phyloP scores from a whole-genome alignment of 768 basidiomycete species.

The Mrakia gelida region DNA sequence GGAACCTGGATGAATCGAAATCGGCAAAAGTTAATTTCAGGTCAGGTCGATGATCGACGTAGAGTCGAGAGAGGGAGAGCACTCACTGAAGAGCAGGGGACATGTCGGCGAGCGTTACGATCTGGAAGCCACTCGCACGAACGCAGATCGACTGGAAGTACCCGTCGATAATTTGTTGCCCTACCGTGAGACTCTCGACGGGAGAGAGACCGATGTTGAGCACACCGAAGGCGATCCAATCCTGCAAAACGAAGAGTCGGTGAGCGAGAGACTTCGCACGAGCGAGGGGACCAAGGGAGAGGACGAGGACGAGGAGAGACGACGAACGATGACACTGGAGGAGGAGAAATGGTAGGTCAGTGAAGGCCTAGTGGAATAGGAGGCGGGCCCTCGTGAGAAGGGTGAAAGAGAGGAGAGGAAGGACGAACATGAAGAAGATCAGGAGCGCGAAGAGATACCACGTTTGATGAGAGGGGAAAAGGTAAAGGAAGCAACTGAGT shows the following conservation, averaged over 20 bases:
- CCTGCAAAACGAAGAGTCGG: background rate
- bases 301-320: no score
- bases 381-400: no score
- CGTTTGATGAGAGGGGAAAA: constrained; percentile 2
- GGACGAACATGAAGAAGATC: background rate
- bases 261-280: no score
- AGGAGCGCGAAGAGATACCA: background rate
- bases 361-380: no score
- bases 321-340: no score
- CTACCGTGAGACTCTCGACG: background rate
- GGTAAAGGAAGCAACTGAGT: background rate
- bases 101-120: background rate
- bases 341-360: no score
- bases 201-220: background rate
- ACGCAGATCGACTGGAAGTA: background rate
- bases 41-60: no score
- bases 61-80: no score
- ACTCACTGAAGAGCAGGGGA: background rate
- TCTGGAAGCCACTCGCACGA: background rate
- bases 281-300: no score
- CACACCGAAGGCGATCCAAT: background rate
- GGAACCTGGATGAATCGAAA: background rate
- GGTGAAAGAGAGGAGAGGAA: no score
- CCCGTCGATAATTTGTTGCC: background rate
- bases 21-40: no score